Percentiles rank a stretch among this genome's conserved stretches.
phyloP scores from a whole-genome alignment of 306 rosid genomes.

The Gastrolobium villosum region DNA sequence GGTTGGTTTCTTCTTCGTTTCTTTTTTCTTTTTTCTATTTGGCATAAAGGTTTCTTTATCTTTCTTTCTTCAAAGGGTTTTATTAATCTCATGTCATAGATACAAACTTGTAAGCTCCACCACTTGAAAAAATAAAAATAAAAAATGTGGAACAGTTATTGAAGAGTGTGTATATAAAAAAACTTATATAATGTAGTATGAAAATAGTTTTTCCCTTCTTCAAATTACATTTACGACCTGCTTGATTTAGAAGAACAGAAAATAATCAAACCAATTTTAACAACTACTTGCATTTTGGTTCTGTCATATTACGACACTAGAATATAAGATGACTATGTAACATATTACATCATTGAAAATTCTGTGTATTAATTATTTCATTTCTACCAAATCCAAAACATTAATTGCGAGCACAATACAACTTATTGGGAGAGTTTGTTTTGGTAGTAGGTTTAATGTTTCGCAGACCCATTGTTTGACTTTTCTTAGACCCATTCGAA shows the following conservation, averaged over 20 bases:
- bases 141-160: too few species aligned
- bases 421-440: neutral
- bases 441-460: neutral
- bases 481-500: too few species aligned
- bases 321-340: neutral
- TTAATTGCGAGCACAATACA: neutral
- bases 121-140: too few species aligned
- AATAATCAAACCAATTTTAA: neutral
- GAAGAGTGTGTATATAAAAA: too few species aligned
- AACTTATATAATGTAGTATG: too few species aligned
- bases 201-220: too few species aligned
- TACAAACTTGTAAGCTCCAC: too few species aligned
- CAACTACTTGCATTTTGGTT: neutral
- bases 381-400: neutral
- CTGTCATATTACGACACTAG: neutral
- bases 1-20: neutral
- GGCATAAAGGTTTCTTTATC: neutral
- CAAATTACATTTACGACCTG: neutral
- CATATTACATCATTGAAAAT: neutral
- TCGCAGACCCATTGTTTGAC: too few species aligned
- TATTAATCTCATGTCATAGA: too few species aligned
- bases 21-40: neutral
- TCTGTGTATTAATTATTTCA: neutral
- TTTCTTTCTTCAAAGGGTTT: too few species aligned
- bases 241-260: neutral